A percentile compares a stretch with the other conserved stretches of the same genome.
These are phyloP conservation scores for Schwanniomyces pseudopolymorphus DNA, from an alignment of 805 yeast genomes.

Conservation along the genomic window DNA sequence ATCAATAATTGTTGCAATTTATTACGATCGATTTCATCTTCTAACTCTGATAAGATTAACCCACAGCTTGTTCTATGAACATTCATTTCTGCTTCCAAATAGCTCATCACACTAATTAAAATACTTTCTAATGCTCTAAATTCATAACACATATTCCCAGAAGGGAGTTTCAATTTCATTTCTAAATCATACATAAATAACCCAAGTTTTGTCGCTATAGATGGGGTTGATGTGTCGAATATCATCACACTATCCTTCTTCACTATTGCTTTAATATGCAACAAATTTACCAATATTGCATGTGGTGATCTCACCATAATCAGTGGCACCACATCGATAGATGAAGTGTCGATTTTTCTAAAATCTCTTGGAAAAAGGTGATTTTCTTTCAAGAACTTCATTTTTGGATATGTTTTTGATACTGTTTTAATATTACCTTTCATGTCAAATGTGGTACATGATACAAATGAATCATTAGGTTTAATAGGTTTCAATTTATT, in stretches of 20 bases:
- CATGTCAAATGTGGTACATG: slow-evolving; percentile 79
- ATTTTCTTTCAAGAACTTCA: slow-evolving; percentile 67
- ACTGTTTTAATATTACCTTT: slow-evolving; percentile 69
- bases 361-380: slow-evolving; percentile 82
- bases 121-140: slow-evolving; percentile 82
- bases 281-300: slow-evolving; percentile 76
- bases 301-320: slow-evolving; percentile 73
- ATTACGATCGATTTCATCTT: slow-evolving; percentile 75
- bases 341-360: slow-evolving; percentile 74
- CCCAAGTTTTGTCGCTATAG: slow-evolving; percentile 70
- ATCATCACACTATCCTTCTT: slow-evolving; percentile 75
- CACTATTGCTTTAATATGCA: slow-evolving; percentile 89
- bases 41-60: slow-evolving; percentile 64
- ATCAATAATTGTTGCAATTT: slow-evolving; percentile 71
- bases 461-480: slow-evolving; percentile 53
- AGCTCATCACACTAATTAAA: slow-evolving; percentile 74
- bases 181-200: slow-evolving; percentile 83
- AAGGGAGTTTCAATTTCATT: slow-evolving; percentile 53
- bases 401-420: slow-evolving; percentile 70
- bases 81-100: slow-evolving; percentile 72
- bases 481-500: slow-evolving; percentile 38
- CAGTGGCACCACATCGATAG: slow-evolving; percentile 83
- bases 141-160: slow-evolving; percentile 52
- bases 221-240: slow-evolving; percentile 72
- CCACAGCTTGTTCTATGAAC: slow-evolving; percentile 60